Percentiles rank a stretch among this genome's conserved stretches.
phyloP scores from a whole-genome alignment of 805 yeast species.

The Metschnikowia picachoensis region DNA sequence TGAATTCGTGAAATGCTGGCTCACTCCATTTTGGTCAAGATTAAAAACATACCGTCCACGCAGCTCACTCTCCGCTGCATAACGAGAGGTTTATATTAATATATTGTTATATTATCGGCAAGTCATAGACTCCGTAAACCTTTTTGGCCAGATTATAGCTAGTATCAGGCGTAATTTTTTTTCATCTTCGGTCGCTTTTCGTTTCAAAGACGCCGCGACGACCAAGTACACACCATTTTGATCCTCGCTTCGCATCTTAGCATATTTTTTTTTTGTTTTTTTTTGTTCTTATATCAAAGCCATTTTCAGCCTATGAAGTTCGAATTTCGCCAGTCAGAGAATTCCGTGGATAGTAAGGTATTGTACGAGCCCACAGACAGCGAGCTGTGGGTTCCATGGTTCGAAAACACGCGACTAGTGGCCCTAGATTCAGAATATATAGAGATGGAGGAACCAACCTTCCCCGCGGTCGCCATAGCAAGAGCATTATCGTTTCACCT shows the following conservation, averaged over 20 bases:
- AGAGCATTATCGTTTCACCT: constrained; percentile 15
- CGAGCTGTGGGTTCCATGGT: constrained; percentile 11
- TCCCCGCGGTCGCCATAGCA: constrained; percentile 13
- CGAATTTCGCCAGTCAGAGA: constrained; percentile 10
- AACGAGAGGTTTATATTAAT: too few relatives aligned
- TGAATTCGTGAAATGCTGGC: too few relatives aligned
- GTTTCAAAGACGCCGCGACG: constrained; percentile 6
- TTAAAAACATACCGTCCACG: too few relatives aligned
- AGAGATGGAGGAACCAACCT: constrained; percentile 11
- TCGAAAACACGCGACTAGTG: constrained; percentile 7
- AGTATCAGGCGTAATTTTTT: too few relatives aligned
- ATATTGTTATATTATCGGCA: too few relatives aligned
- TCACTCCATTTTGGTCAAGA: too few relatives aligned
- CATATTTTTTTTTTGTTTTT: too few relatives aligned
- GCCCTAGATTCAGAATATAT: constrained; percentile 11
- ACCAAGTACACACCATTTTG: background rate
- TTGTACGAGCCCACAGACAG: constrained; percentile 11
- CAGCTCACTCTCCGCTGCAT: too few relatives aligned
- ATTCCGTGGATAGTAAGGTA: constrained; percentile 9
- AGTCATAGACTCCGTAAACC: too few relatives aligned
- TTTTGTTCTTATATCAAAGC: too few relatives aligned
- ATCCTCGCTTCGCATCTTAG: too few relatives aligned
- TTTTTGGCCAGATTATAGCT: too few relatives aligned
- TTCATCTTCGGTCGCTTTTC: constrained; percentile 5
- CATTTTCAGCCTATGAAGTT: constrained; percentile 9